Conservation (phyloP, 129 eudicot species). For the Flaveria trinervia region DNA sequence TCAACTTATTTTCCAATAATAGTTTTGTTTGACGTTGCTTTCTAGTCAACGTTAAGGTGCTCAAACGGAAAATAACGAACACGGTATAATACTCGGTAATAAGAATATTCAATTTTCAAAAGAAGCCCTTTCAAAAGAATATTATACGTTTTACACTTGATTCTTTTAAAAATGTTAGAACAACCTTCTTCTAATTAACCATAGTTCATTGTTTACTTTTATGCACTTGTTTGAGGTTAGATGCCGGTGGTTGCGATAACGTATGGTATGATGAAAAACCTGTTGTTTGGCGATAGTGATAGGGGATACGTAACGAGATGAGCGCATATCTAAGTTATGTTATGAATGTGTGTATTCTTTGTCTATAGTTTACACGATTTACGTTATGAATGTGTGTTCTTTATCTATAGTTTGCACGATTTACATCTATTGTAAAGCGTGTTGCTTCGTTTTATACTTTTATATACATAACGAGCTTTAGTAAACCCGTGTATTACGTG, state of each 20-base stretch:
- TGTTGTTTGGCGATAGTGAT: background rate
- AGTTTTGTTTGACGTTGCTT: background rate
- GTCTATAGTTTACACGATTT: no score
- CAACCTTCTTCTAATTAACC: background rate
- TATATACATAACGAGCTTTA: no score
- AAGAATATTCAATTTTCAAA: constrained; percentile 19
- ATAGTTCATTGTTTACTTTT: background rate
- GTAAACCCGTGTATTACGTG: no score
- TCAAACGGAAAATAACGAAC: constrained; percentile 21
- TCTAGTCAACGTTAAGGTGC: constrained; percentile 19
- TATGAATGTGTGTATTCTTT: background rate
- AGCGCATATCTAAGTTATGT: background rate
- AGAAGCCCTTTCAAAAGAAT: constrained; percentile 8
- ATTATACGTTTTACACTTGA: background rate
- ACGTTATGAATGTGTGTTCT: background rate
- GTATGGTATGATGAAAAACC: background rate
- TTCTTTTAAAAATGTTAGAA: background rate
- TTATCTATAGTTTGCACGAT: no score
- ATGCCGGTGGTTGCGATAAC: background rate
- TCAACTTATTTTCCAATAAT: background rate
- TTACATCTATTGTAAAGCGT: no score
- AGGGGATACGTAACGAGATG: background rate
- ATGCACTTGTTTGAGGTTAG: background rate
- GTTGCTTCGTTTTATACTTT: no score
- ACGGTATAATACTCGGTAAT: constrained; percentile 12